Conservation (phyloP, 2,329 filamentous ascomycete genomes). For the Monilinia laxa region DNA sequence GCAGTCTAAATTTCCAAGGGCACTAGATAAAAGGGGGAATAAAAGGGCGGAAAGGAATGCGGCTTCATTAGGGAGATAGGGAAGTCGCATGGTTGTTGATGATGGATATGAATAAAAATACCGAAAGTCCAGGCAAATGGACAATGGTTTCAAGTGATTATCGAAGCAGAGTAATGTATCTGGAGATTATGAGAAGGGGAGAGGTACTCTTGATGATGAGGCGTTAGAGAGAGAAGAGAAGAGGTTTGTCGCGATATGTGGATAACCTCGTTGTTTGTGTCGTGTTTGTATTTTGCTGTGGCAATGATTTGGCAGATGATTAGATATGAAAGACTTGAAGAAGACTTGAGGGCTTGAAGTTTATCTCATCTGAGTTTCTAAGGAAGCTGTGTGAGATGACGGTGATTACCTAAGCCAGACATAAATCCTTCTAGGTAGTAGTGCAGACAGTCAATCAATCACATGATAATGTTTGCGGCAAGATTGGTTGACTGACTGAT, state of each 20-base stretch:
- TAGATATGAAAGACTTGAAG: not conserved
- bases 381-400: slow-evolving; percentile 7
- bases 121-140: not conserved
- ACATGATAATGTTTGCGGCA: slow-evolving; percentile 14
- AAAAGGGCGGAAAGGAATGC: slow-evolving; percentile 36
- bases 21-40: slow-evolving; percentile 35
- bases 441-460: not conserved
- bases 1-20: slow-evolving; percentile 57
- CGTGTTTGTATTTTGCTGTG: not conserved
- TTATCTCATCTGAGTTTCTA: not conserved
- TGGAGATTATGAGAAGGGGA: not conserved
- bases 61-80: slow-evolving; percentile 31
- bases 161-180: not conserved
- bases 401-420: slow-evolving; percentile 15
- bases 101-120: not conserved
- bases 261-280: too few species aligned
- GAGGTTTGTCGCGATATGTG: not conserved
- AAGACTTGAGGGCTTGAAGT: not conserved
- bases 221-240: not conserved
- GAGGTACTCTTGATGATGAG: not conserved
- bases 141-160: not conserved
- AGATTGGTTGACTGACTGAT: not conserved
- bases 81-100: slow-evolving; percentile 34
- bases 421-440: not conserved
- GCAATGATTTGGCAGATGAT: not conserved